Percentiles rank a stretch among this genome's conserved stretches.
Evolutionary conservation across 2,329 filamentous ascomycete species (phyloP).

Genomic region (Diaporthe aspalathi): DNA sequence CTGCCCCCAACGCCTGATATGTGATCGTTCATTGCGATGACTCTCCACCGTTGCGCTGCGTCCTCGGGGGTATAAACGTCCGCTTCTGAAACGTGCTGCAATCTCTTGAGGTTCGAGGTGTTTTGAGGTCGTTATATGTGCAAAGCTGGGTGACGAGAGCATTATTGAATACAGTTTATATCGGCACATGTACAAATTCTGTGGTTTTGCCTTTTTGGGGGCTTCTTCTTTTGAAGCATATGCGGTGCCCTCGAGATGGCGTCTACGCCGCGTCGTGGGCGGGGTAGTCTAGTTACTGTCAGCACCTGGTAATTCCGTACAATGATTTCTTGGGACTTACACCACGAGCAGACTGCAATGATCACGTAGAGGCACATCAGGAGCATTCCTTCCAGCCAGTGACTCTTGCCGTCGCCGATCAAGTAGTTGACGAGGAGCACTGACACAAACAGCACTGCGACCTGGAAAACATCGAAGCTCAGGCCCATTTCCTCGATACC

Average conservation of each 20-base stretch:
- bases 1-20: slow-evolving; percentile 20
- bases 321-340: slow-evolving; percentile 54
- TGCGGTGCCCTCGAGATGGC: background rate
- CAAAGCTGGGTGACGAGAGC: background rate
- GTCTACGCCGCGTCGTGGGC: background rate
- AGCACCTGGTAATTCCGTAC: background rate
- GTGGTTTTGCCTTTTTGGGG: background rate
- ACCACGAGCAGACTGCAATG: slow-evolving; percentile 76
- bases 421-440: slow-evolving; percentile 89
- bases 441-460: slow-evolving; percentile 85
- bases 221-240: too few relatives aligned
- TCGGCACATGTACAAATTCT: slow-evolving; percentile 17
- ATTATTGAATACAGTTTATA: slow-evolving; percentile 28
- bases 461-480: slow-evolving; percentile 89
- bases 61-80: slow-evolving; percentile 8
- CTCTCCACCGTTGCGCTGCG: slow-evolving; percentile 10
- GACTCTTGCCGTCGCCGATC: slow-evolving; percentile 83
- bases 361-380: slow-evolving; percentile 84
- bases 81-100: slow-evolving; percentile 22
- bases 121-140: slow-evolving; percentile 21
- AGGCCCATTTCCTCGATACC: slow-evolving; percentile 79
- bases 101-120: background rate
- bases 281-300: slow-evolving; percentile 30
- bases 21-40: slow-evolving; percentile 11
- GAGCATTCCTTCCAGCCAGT: slow-evolving; percentile 83